A percentile compares a stretch with the other conserved stretches of the same genome.
phyloP scores from a whole-genome alignment of 2,329 filamentous ascomycete genomes.

The Neodidymelliopsis sp. region DNA sequence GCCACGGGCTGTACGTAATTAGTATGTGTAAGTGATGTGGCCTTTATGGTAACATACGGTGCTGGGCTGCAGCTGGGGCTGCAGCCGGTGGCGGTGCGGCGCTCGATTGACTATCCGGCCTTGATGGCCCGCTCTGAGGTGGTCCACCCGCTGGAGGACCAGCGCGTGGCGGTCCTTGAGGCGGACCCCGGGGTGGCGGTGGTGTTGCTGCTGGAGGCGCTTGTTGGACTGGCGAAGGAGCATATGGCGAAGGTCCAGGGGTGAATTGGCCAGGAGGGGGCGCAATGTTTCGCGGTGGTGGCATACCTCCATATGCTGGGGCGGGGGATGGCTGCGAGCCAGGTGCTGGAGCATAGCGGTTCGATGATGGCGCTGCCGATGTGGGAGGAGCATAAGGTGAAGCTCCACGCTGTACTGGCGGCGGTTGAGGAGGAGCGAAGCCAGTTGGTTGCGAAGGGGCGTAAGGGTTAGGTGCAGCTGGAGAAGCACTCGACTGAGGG shows the following conservation, averaged over 20 bases:
- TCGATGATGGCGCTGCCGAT: slow-evolving; percentile 66
- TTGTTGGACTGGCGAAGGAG: slow-evolving; percentile 46
- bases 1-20: slow-evolving; percentile 63
- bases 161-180: slow-evolving; percentile 48
- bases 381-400: slow-evolving; percentile 90
- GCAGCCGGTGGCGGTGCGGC: slow-evolving; percentile 60
- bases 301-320: slow-evolving; percentile 46
- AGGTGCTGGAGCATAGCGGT: slow-evolving; percentile 71
- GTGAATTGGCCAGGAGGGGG: slow-evolving; percentile 51
- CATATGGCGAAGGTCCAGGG: slow-evolving; percentile 46
- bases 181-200: slow-evolving; percentile 53
- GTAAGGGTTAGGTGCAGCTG: slow-evolving; percentile 62
- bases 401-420: slow-evolving; percentile 73
- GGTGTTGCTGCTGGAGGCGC: slow-evolving; percentile 50
- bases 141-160: slow-evolving; percentile 48
- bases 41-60: slow-evolving; percentile 76
- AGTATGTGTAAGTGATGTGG: too few relatives aligned
- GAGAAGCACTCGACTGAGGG: slow-evolving; percentile 56
- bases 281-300: slow-evolving; percentile 53
- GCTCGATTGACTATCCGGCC: slow-evolving; percentile 52
- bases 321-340: slow-evolving; percentile 58
- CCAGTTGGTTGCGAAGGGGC: slow-evolving; percentile 60
- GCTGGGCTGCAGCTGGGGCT: slow-evolving; percentile 65
- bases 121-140: slow-evolving; percentile 50
- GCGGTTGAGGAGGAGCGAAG: slow-evolving; percentile 58